Evolutionary conservation across 306 rosid species (phyloP).

Genomic region (Vigna angularis): DNA sequence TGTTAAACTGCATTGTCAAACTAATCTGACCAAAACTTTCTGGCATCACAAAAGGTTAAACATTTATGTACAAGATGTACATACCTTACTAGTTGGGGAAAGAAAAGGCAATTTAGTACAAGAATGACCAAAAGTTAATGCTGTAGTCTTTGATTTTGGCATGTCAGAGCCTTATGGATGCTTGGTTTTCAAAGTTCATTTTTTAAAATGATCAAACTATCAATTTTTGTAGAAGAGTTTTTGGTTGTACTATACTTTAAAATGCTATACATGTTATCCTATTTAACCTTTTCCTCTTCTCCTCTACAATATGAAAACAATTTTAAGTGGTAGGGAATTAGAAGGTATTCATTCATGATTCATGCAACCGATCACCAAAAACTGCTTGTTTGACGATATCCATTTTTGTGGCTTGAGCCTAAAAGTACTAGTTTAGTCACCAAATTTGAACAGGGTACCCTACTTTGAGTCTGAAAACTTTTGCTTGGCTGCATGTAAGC

Average conservation of each 20-base stretch:
- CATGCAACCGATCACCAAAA: not conserved
- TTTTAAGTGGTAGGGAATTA: slow-evolving; percentile 7
- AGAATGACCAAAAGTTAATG: not conserved
- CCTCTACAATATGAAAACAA: not conserved
- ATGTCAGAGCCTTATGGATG: not conserved
- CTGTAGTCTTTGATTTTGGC: not conserved
- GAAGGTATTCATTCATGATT: not conserved
- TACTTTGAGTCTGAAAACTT: not conserved
- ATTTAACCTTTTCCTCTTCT: not conserved
- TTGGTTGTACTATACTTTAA: not conserved
- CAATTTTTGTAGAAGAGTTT: not conserved
- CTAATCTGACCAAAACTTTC: slow-evolving; percentile 28
- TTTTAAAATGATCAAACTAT: not conserved
- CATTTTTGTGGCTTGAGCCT: not conserved
- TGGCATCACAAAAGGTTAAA: not conserved
- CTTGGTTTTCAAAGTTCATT: slow-evolving; percentile 4
- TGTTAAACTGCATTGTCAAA: slow-evolving; percentile 13
- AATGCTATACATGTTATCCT: not conserved
- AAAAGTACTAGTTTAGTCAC: not conserved
- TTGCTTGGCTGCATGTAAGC: not conserved
- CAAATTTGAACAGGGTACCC: not conserved
- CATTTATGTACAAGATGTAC: not conserved
- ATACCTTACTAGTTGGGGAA: not conserved
- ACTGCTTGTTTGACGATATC: not conserved
- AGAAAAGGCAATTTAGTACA: not conserved